A percentile compares a stretch with the other conserved stretches of the same genome.
Conservation (phyloP, 345 rosid species). For the Toxicodendron radicans region DNA sequence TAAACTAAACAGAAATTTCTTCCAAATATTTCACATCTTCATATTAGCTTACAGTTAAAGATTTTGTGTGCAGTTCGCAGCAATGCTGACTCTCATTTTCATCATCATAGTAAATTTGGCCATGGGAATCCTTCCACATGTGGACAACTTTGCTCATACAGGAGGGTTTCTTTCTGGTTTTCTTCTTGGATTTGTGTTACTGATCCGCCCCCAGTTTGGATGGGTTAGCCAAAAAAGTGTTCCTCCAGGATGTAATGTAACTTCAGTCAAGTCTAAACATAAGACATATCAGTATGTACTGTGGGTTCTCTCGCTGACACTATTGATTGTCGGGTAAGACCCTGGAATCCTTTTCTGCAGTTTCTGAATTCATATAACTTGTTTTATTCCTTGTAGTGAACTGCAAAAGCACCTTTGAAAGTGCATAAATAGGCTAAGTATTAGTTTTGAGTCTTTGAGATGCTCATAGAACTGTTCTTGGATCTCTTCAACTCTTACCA, state of each 20-base stretch:
- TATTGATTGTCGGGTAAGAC: conserved; percentile 65
- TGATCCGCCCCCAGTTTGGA: conserved; percentile 88
- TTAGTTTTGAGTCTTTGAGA: conserved; percentile 3
- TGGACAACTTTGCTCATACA: conserved; percentile 96
- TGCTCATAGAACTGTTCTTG: not conserved
- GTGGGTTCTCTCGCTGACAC: conserved; percentile 48
- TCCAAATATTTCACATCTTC: not conserved
- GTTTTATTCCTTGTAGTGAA: not conserved
- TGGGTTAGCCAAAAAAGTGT: conserved; percentile 59
- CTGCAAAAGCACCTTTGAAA: not conserved
- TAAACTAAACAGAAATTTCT: not conserved
- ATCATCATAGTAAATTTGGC: conserved; percentile 72
- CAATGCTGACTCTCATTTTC: conserved; percentile 78
- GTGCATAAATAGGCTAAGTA: not conserved
- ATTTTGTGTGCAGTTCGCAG: conserved; percentile 64
- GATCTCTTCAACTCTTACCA: not conserved
- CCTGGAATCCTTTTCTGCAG: not conserved
- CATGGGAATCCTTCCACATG: conserved; percentile 85
- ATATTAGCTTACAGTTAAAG: conserved; percentile 24
- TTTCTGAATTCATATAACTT: not conserved
- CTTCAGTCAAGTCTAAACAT: conserved; percentile 60
- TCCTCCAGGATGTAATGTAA: conserved; percentile 43
- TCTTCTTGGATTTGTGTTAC: conserved; percentile 87
- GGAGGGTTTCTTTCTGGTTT: conserved; percentile 94
- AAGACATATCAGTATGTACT: conserved; percentile 74